Evolutionary conservation across 2,329 filamentous ascomycete genomes (phyloP).

Genomic region (Botrytis paeoniae): DNA sequence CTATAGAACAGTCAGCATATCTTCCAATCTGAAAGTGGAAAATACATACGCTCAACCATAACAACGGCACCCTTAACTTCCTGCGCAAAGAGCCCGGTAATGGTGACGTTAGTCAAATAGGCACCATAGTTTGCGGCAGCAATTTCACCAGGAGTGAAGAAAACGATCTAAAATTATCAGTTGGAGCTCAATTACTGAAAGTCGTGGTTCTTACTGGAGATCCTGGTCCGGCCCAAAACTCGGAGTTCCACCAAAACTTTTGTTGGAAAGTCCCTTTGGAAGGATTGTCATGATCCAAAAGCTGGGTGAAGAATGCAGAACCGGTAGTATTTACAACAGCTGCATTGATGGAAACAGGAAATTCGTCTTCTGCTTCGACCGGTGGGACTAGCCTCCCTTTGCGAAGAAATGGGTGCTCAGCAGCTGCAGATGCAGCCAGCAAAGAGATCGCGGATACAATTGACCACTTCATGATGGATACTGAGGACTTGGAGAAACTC

Average conservation of each 20-base stretch:
- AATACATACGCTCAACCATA: conserved; percentile 50
- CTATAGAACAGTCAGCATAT: conserved; percentile 30
- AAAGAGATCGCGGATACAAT: conserved; percentile 28
- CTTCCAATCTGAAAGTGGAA: background rate
- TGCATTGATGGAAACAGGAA: conserved; percentile 13
- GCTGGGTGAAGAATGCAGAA: conserved; percentile 42
- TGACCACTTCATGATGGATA: conserved; percentile 31
- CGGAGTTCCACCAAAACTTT: conserved; percentile 51
- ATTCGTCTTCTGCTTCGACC: conserved; percentile 27
- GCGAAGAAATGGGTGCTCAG: conserved; percentile 26
- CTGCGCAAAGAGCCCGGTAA: conserved; percentile 51
- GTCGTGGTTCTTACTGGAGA: conserved; percentile 45
- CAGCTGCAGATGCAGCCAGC: conserved; percentile 22
- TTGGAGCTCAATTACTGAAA: background rate
- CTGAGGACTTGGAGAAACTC: background rate
- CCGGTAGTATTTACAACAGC: conserved; percentile 26
- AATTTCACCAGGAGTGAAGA: conserved; percentile 53
- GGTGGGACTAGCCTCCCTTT: conserved; percentile 31
- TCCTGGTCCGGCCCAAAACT: conserved; percentile 52
- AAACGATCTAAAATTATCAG: conserved; percentile 40
- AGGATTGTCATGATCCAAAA: conserved; percentile 57
- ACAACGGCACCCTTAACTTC: conserved; percentile 53
- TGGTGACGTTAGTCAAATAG: conserved; percentile 49
- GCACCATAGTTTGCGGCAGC: conserved; percentile 46
- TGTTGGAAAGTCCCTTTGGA: conserved; percentile 54